A percentile compares a stretch with the other conserved stretches of the same genome.
These are phyloP conservation scores for Begonia fuchsioides DNA, from an alignment of 306 rosid genomes.

Conservation along the genomic window DNA sequence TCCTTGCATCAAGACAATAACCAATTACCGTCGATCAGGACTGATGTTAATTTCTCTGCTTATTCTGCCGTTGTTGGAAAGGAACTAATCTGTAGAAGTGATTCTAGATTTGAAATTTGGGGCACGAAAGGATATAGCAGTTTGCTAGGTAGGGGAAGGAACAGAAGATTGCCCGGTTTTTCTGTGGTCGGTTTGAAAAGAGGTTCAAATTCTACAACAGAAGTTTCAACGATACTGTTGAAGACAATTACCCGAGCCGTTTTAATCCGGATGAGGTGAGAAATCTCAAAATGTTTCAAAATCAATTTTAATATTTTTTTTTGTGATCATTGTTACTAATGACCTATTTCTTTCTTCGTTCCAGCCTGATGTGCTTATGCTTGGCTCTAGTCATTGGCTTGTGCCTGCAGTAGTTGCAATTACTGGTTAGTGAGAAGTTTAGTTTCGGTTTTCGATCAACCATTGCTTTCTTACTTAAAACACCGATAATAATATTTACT, in stretches of 20 bases:
- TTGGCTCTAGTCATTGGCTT: constrained; percentile 65
- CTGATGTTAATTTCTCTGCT: constrained; percentile 72
- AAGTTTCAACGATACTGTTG: constrained; percentile 26
- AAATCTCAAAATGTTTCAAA: background rate
- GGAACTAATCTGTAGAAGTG: constrained; percentile 60
- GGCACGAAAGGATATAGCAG: constrained; percentile 61
- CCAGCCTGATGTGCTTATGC: constrained; percentile 67
- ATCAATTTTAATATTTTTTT: too few species aligned
- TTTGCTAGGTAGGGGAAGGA: constrained; percentile 69
- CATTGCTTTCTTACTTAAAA: background rate
- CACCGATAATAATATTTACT: too few species aligned
- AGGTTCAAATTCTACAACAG: constrained; percentile 44
- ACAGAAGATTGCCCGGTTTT: constrained; percentile 74
- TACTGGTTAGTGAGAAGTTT: constrained; percentile 37
- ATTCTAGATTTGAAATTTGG: constrained; percentile 80
- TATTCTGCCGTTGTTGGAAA: constrained; percentile 72
- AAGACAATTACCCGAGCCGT: constrained; percentile 56
- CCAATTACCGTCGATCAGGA: constrained; percentile 76
- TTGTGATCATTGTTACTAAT: constrained; percentile 3
- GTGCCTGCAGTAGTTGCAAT: constrained; percentile 57
- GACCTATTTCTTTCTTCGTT: constrained; percentile 8
- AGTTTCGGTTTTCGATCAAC: constrained; percentile 2
- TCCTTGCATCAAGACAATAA: constrained; percentile 48
- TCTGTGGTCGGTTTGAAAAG: constrained; percentile 46
- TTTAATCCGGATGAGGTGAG: constrained; percentile 79